Percentiles rank a stretch among this genome's conserved stretches.
These are phyloP conservation scores for Aspergillus asperescens DNA, from an alignment of 495 filamentous ascomycete species.

Conservation along the genomic window DNA sequence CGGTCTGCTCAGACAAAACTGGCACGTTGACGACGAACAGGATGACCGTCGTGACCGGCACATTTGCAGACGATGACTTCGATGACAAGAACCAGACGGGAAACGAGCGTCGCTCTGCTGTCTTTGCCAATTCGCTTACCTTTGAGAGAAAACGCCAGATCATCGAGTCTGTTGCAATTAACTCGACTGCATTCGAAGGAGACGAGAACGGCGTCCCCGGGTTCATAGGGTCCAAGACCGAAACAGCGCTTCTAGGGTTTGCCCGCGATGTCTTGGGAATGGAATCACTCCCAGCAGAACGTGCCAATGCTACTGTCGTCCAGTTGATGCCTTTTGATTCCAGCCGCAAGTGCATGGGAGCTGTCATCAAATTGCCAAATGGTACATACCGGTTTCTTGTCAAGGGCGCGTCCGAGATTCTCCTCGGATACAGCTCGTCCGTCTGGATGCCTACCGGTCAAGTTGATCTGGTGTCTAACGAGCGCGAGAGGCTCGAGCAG, in stretches of 20 bases:
- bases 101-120: conserved; percentile 16
- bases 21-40: conserved; percentile 65
- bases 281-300: conserved; percentile 55
- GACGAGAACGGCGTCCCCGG: conserved; percentile 50
- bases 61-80: conserved; percentile 52
- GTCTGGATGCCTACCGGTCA: conserved; percentile 27
- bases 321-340: conserved; percentile 68
- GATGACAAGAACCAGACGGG: conserved; percentile 31
- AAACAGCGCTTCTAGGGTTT: conserved; percentile 59
- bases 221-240: conserved; percentile 65
- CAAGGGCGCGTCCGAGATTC: conserved; percentile 65
- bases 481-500: conserved; percentile 30
- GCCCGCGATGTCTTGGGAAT: conserved; percentile 59
- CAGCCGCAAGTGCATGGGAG: conserved; percentile 62
- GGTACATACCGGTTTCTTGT: conserved; percentile 57
- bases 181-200: conserved; percentile 64
- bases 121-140: conserved; percentile 37
- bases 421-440: conserved; percentile 47
- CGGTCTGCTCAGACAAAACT: conserved; percentile 66
- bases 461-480: conserved; percentile 31
- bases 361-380: conserved; percentile 50
- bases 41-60: conserved; percentile 64
- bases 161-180: conserved; percentile 56
- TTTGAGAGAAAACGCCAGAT: conserved; percentile 56
- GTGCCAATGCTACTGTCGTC: conserved; percentile 52